Conservation (phyloP, 768 basidiomycete species). For the Ramaria sp. region DNA sequence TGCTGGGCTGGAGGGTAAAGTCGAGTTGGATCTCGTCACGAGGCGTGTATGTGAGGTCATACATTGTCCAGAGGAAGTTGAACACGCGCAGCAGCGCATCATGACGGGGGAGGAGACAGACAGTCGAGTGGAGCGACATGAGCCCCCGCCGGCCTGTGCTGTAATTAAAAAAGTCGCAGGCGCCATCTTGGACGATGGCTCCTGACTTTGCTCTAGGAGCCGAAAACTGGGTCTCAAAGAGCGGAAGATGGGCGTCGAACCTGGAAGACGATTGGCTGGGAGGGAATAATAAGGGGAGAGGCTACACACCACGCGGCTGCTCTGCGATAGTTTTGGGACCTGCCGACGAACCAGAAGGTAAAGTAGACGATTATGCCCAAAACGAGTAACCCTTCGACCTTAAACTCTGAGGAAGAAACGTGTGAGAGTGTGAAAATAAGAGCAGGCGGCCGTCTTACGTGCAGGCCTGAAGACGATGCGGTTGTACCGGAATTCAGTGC, state of each 20-base stretch:
- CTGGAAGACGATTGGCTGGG: slow-evolving; percentile 27
- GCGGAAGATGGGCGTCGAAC: slow-evolving; percentile 44
- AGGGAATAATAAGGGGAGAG: slow-evolving; percentile 5
- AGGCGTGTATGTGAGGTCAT: slow-evolving; percentile 67
- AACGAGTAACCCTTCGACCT: slow-evolving; percentile 51
- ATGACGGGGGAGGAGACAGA: slow-evolving; percentile 74
- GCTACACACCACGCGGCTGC: slow-evolving; percentile 54
- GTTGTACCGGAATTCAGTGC: slow-evolving; percentile 64
- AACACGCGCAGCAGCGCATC: slow-evolving; percentile 60
- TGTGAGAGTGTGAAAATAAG: neutral
- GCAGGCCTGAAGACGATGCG: slow-evolving; percentile 76
- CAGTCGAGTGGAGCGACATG: slow-evolving; percentile 67
- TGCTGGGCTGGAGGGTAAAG: slow-evolving; percentile 52
- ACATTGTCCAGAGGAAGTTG: slow-evolving; percentile 49
- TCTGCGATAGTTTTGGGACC: slow-evolving; percentile 41
- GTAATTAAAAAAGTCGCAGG: slow-evolving; percentile 74
- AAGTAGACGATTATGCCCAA: slow-evolving; percentile 45
- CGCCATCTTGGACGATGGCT: slow-evolving; percentile 51
- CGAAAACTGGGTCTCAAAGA: slow-evolving; percentile 69
- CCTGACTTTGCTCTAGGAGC: slow-evolving; percentile 41
- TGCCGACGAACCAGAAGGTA: slow-evolving; percentile 48
- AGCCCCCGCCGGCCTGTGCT: slow-evolving; percentile 79
- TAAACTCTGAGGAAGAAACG: slow-evolving; percentile 37
- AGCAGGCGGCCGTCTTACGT: slow-evolving; percentile 30
- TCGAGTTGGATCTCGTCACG: slow-evolving; percentile 67